A percentile compares a stretch with the other conserved stretches of the same genome.
Conservation (phyloP, 805 yeast species). For the Hyphopichia homilentoma region DNA sequence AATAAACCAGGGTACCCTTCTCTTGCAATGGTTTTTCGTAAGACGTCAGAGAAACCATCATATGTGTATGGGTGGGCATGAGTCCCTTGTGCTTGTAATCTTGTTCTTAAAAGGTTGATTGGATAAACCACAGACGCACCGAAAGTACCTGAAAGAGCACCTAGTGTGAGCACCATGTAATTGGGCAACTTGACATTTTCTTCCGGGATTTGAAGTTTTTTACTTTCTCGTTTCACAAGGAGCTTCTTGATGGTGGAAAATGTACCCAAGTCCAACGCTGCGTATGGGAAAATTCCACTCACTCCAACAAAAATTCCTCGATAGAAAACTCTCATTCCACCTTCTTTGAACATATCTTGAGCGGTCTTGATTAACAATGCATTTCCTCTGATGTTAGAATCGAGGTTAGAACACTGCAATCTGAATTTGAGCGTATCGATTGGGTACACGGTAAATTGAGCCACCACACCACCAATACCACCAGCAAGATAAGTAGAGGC, state of each 20-base stretch:
- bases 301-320: slow-evolving; percentile 90
- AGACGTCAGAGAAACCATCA: slow-evolving; percentile 75
- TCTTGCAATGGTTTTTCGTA: slow-evolving; percentile 65
- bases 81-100: slow-evolving; percentile 97
- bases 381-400: slow-evolving; percentile 57
- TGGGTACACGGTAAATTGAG: slow-evolving; percentile 92
- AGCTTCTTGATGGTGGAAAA: slow-evolving; percentile 81
- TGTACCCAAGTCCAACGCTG: slow-evolving; percentile 93
- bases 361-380: slow-evolving; percentile 64
- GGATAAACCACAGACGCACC: slow-evolving; percentile 98
- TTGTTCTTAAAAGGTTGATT: slow-evolving; percentile 81
- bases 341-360: slow-evolving; percentile 69
- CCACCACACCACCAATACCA: slow-evolving; percentile 92
- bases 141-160: slow-evolving; percentile 92
- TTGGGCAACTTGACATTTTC: slow-evolving; percentile 77
- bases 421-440: slow-evolving; percentile 92
- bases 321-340: slow-evolving; percentile 77
- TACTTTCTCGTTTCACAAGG: slow-evolving; percentile 64
- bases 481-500: slow-evolving; percentile 86
- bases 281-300: slow-evolving; percentile 95
- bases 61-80: slow-evolving; percentile 90
- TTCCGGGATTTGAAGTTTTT: slow-evolving; percentile 42
- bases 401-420: slow-evolving; percentile 85
- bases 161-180: slow-evolving; percentile 78
- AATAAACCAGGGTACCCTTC: slow-evolving; percentile 91